phyloP scores from a whole-genome alignment of 345 rosid species.

The Pugionium dolabratum region DNA sequence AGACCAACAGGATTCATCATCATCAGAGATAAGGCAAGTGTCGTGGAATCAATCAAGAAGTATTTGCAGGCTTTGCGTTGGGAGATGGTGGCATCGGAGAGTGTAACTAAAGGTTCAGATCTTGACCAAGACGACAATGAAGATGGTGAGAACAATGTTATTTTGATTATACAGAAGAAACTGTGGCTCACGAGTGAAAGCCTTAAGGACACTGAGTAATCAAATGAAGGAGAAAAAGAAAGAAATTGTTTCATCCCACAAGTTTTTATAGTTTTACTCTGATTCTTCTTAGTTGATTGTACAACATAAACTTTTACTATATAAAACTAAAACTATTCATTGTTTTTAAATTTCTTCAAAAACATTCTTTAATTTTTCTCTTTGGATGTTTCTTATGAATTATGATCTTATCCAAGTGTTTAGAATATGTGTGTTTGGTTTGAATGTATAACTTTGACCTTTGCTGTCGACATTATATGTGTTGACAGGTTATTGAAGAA shows the following conservation, averaged over 20 bases:
- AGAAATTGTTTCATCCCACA: slow-evolving; percentile 31
- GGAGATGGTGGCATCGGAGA: slow-evolving; percentile 63
- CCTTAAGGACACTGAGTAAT: slow-evolving; percentile 60
- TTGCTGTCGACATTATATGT: slow-evolving; percentile 6
- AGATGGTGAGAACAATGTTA: slow-evolving; percentile 40
- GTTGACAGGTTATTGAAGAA: slow-evolving; percentile 29
- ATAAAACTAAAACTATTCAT: slow-evolving; percentile 25
- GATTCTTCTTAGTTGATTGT: slow-evolving; percentile 35
- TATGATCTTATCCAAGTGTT: slow-evolving; percentile 8
- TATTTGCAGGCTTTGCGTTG: slow-evolving; percentile 74
- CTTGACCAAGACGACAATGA: slow-evolving; percentile 60
- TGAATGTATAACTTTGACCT: neutral
- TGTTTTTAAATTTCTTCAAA: slow-evolving; percentile 20
- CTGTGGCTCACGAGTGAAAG: slow-evolving; percentile 84
- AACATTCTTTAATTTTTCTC: neutral
- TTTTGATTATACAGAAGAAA: slow-evolving; percentile 72
- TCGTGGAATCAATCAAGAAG: slow-evolving; percentile 66
- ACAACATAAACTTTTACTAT: slow-evolving; percentile 11
- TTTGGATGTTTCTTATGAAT: slow-evolving; percentile 16
- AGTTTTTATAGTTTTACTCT: slow-evolving; percentile 31
- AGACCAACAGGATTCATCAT: slow-evolving; percentile 83
- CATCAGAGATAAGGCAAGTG: slow-evolving; percentile 64
- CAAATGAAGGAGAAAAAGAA: slow-evolving; percentile 1
- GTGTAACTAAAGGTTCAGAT: slow-evolving; percentile 37
- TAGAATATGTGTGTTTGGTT: neutral